These are phyloP conservation scores for Boechera divaricarpa DNA, from an alignment of 345 rosid species.

Conservation along the genomic window DNA sequence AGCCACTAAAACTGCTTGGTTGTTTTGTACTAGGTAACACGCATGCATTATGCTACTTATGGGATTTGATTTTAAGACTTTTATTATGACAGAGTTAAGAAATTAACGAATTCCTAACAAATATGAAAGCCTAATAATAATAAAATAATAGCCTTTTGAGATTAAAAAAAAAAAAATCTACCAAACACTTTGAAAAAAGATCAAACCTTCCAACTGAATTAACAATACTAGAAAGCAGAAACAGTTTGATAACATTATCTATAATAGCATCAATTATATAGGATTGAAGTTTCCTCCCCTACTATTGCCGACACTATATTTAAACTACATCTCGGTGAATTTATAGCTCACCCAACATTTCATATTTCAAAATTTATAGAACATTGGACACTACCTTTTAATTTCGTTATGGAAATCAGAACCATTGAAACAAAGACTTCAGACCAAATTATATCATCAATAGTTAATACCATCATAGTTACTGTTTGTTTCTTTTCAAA, in stretches of 20 bases:
- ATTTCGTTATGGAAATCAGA: not conserved
- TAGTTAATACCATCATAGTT: not conserved
- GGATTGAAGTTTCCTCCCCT: not conserved
- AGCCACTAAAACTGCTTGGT: constrained; percentile 3
- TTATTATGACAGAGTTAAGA: not conserved
- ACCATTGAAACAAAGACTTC: not conserved
- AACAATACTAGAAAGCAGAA: not conserved
- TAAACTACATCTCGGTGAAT: constrained; percentile 4
- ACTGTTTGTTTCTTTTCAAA: not conserved
- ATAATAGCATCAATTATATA: not conserved
- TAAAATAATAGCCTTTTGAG: not conserved
- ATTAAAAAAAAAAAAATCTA: not conserved
- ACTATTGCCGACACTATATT: constrained; percentile 24
- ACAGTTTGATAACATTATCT: not conserved
- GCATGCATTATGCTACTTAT: not conserved
- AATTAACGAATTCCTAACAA: not conserved
- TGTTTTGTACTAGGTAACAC: constrained; percentile 4
- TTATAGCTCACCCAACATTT: constrained; percentile 22
- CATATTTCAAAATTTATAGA: not conserved
- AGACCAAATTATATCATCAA: not conserved
- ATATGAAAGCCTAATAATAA: not conserved
- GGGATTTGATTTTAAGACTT: not conserved
- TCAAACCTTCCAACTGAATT: not conserved
- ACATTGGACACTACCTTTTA: not conserved
- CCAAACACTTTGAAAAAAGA: not conserved